Conservation (phyloP, 2,329 filamentous ascomycete genomes). For the Rhexocercosporidium sp. region DNA sequence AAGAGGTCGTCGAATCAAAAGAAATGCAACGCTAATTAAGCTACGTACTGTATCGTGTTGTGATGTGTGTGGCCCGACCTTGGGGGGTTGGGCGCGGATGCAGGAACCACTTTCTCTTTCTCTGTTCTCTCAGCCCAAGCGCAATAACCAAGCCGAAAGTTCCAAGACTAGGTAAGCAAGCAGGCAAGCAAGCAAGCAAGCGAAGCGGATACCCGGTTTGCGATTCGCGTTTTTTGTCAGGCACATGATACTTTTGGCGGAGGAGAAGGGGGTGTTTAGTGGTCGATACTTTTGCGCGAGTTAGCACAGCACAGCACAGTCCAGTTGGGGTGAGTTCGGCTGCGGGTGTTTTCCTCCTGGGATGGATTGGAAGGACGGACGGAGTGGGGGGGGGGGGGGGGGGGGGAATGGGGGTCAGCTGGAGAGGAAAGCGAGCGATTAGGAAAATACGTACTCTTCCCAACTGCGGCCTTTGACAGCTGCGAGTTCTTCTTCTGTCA, state of each 20-base stretch:
- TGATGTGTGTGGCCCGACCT: background rate
- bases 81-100: slow-evolving; percentile 25
- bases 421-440: background rate
- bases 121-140: no score
- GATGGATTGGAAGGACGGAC: background rate
- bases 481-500: slow-evolving; percentile 84
- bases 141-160: background rate
- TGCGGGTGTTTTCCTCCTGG: background rate
- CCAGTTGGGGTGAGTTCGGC: background rate
- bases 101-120: no score
- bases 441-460: slow-evolving; percentile 69
- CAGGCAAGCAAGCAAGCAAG: background rate
- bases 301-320: background rate
- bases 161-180: background rate
- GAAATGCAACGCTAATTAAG: background rate
- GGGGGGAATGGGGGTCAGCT: background rate
- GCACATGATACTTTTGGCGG: background rate
- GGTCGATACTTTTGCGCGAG: slow-evolving; percentile 8
- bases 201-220: no score
- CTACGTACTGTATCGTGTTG: background rate
- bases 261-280: background rate
- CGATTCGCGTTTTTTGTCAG: background rate
- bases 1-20: no score
- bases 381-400: background rate
- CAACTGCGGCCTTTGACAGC: slow-evolving; percentile 89